Evolutionary conservation across 345 rosid genomes (phyloP), one percentile per base, ranked within the genome.

Genomic region (Arabis hirsuta): DNA sequence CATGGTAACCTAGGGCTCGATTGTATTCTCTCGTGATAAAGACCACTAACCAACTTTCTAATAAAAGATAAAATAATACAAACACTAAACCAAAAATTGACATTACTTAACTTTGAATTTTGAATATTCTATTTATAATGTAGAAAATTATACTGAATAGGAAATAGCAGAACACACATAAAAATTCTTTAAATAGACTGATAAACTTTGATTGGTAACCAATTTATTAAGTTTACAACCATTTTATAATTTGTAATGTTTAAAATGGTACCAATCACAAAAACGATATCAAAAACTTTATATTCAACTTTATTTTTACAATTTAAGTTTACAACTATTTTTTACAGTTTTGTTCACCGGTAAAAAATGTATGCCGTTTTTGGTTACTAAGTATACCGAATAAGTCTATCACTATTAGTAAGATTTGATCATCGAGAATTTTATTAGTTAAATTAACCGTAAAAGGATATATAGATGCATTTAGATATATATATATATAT

Each of bases 41-140:
- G 65, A 60, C 20, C 3, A 12, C 7, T 42, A 13, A 42, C 65
- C 46, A 34, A 60, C 53, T 44, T 62, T 45, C 27, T 62, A 14
- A 62, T 45, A 14, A 45, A 22, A 22, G 2, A 22, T 22, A 22
- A 26, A 39, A 43, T 14, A 13, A 10, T 39, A 38, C 58, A 36
- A 36, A 19, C n/a, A 12, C 22, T 20, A 50, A n/a, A 26, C 50
- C 7, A 59, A 39, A 39, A 24, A n/a, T 13, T 26, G 24, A 51
- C 6, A 38, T 22, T 13, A 27, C 39, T 54, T 14, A 5, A 2
- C 20, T 22, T 59, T 12, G 42, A 13, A 14, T 12, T 42, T 60
- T 42, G 4, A 13, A 5, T 36, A 36, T 13, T 50, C 9, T 20
- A 12, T 14, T 7, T 2, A 3, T 1, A 56, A 56, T 9, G 27